Evolutionary conservation across 1,284 basidiomycete species (phyloP).

Genomic region (Apiotrichum sp.): DNA sequence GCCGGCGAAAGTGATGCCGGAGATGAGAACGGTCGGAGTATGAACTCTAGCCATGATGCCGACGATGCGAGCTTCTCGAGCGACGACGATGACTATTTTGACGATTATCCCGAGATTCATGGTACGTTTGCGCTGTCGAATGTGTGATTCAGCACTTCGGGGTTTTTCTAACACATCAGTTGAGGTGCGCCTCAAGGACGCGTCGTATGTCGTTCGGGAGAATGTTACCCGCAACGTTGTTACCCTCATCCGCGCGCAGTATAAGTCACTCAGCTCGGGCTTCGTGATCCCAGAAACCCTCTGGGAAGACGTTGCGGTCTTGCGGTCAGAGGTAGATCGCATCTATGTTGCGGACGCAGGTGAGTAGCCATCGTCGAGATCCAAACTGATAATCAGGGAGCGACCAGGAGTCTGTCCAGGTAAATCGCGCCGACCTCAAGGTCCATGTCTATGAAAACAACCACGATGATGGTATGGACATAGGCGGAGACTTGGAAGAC

Average conservation of each 20-base stretch:
- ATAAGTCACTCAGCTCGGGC: neutral
- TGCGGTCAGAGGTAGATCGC: slow-evolving; percentile 67
- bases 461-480: neutral
- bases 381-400: neutral
- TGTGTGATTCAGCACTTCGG: no score
- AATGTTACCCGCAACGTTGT: slow-evolving; percentile 3
- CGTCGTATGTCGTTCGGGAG: neutral
- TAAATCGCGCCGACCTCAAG: slow-evolving; percentile 50
- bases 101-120: slow-evolving; percentile 16
- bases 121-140: slow-evolving; percentile 8
- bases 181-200: slow-evolving; percentile 58
- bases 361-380: slow-evolving; percentile 37
- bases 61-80: neutral
- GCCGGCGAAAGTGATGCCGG: neutral
- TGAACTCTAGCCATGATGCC: neutral
- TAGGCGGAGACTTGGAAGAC: neutral
- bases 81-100: slow-evolving; percentile 6
- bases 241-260: slow-evolving; percentile 1
- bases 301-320: slow-evolving; percentile 54
- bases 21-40: neutral
- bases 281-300: slow-evolving; percentile 11
- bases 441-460: slow-evolving; percentile 70
- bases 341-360: slow-evolving; percentile 65
- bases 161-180: slow-evolving; percentile 50
- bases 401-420: neutral